Conservation (phyloP, 257 asterid genomes). For the Lycium ferocissimum region DNA sequence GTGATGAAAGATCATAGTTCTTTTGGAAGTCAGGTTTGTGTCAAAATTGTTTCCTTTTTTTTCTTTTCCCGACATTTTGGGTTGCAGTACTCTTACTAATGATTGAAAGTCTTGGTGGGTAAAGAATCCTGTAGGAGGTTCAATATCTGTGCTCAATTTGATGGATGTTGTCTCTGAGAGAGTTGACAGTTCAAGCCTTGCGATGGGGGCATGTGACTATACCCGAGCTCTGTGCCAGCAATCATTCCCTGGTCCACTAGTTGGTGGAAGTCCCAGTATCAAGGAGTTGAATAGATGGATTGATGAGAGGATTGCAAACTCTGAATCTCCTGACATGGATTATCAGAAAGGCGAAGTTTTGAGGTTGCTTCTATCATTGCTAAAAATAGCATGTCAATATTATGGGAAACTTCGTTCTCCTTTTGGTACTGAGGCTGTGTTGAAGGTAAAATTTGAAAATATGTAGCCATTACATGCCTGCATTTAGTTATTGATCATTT, state of each 20-base stretch:
- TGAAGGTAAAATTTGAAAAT: constrained; percentile 56
- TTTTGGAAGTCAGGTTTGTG: constrained; percentile 76
- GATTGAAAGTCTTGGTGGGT: constrained; percentile 43
- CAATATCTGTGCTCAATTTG: constrained; percentile 75
- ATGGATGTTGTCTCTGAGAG: constrained; percentile 67
- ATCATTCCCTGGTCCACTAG: constrained; percentile 87
- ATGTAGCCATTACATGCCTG: background rate
- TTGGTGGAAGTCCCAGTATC: constrained; percentile 75
- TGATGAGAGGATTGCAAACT: constrained; percentile 76
- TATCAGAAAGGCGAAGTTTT: constrained; percentile 67
- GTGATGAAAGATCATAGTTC: constrained; percentile 66
- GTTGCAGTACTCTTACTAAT: constrained; percentile 28
- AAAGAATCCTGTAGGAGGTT: constrained; percentile 72
- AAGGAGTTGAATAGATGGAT: constrained; percentile 91
- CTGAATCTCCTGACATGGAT: constrained; percentile 56
- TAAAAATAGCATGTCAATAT: constrained; percentile 80
- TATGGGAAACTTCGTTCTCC: constrained; percentile 96
- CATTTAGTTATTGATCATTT: constrained; percentile 4
- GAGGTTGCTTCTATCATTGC: constrained; percentile 79
- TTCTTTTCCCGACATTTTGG: constrained; percentile 7
- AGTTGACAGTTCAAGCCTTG: constrained; percentile 49
- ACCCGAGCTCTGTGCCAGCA: constrained; percentile 74
- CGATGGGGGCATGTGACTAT: constrained; percentile 54
- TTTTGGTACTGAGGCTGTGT: constrained; percentile 68
- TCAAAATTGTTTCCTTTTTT: constrained; percentile 31